Percentiles rank a stretch among this genome's conserved stretches.
Evolutionary conservation across 2,329 filamentous ascomycete species (phyloP).

Genomic region (Mycogone perniciosa): DNA sequence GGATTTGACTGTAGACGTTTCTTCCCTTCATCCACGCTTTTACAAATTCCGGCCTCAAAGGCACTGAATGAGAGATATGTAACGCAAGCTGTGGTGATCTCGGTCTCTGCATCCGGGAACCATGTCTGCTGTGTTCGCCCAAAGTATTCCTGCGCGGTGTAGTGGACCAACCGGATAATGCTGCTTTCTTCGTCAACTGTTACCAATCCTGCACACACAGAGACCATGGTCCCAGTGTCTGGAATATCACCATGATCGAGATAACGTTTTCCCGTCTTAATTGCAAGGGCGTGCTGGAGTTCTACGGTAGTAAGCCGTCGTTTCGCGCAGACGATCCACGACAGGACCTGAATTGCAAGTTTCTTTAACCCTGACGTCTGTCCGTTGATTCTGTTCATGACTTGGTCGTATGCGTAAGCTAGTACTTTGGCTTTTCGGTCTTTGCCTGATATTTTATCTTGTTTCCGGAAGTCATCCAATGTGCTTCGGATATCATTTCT

Average conservation of each 20-base stretch:
- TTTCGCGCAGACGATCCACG: slow-evolving; percentile 33
- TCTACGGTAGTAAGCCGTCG: slow-evolving; percentile 27
- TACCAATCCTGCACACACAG: slow-evolving; percentile 34
- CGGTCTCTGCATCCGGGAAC: background rate
- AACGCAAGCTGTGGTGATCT: background rate
- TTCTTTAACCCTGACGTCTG: slow-evolving; percentile 25
- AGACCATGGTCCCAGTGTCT: slow-evolving; percentile 25
- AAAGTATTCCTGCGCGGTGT: slow-evolving; percentile 4
- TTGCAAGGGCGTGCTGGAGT: slow-evolving; percentile 34
- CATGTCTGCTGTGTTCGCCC: background rate
- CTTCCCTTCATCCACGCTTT: background rate
- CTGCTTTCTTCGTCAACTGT: slow-evolving; percentile 30
- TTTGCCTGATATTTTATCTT: background rate
- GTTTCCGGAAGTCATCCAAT: slow-evolving; percentile 18
- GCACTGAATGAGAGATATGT: background rate
- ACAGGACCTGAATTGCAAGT: slow-evolving; percentile 20
- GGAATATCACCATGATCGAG: slow-evolving; percentile 31
- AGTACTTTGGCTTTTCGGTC: slow-evolving; percentile 21
- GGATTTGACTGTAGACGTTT: background rate
- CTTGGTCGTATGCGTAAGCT: slow-evolving; percentile 30
- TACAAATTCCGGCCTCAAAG: background rate
- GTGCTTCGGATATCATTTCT: slow-evolving; percentile 25
- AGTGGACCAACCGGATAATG: slow-evolving; percentile 31
- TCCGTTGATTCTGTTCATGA: slow-evolving; percentile 33
- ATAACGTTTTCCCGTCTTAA: slow-evolving; percentile 19